Evolutionary conservation across 1,284 basidiomycete genomes (phyloP), one percentile per base, ranked within the genome.

Genomic region (Xerocomus nothofagi): DNA sequence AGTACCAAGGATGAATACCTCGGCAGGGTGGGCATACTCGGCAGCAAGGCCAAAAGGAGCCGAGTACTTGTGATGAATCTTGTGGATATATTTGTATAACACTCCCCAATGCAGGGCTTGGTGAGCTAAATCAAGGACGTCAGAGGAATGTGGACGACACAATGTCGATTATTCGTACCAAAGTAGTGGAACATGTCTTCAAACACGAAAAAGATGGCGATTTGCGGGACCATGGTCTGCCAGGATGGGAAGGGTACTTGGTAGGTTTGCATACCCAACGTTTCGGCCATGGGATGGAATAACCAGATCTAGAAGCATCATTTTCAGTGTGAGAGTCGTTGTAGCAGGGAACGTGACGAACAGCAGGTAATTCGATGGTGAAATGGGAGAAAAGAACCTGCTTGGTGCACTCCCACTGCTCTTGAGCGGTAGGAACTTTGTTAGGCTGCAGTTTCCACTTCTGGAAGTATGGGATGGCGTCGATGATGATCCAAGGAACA

Each of bases 21-120:
- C 94, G 12, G 92, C 85, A 0, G 94, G 94, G 71, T 98, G 94
- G 0, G 94, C 93, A 67, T 98, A 99, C 72, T 99, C 97, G 12
- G 97, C 96, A 8, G 96, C 94, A 29, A 99, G 84, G 62, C 96
- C 96, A 67, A 98, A 98, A 0, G 96, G 96, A 18, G 96, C 95
- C 18, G 90, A 90, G 73, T 95, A 98, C 68, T 97, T 94, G 83
- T 98, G 96, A 73, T 98, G 92, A 39, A 93, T 78, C 77, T 98
- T 98, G 84, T 99, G 96, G 58, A 98, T 94, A 73, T 97, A 79
- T 75, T 94, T 97, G 84, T 99, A 99, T 50, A 99, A 78, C 4
- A 84, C 76, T 47, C 93, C 91, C 65, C 83, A 91, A 76, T 99
- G 96, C 18, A 97, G 82, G 10, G 86, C 86, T 62, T 92, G 87